Percentiles rank a stretch among this genome's conserved stretches.
Evolutionary conservation across 2,329 filamentous ascomycete species (phyloP).

Genomic region (Apiospora pterosperma): DNA sequence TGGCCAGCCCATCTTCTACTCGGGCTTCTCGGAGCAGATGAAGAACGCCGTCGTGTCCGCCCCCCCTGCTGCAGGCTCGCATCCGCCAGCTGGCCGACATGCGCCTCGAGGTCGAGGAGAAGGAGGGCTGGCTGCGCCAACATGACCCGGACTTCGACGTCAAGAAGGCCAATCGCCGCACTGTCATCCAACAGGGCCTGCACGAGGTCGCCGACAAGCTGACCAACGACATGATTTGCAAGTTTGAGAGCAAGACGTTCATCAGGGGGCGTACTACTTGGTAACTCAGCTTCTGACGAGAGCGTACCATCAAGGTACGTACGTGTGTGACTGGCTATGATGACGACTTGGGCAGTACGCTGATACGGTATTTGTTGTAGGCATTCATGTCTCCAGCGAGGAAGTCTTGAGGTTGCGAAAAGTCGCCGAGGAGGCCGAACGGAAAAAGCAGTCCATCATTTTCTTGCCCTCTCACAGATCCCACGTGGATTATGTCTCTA

Average conservation of each 20-base stretch:
- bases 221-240: conserved; percentile 97
- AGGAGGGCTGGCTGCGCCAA: conserved; percentile 63
- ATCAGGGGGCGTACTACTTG: conserved; percentile 92
- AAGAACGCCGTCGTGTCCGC: conserved; percentile 73
- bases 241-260: conserved; percentile 93
- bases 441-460: conserved; percentile 91
- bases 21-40: conserved; percentile 89
- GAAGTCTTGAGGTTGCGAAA: conserved; percentile 80
- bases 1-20: conserved; percentile 90
- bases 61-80: conserved; percentile 67
- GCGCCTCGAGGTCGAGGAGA: conserved; percentile 72
- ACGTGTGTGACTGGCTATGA: background rate
- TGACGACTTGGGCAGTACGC: background rate
- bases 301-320: conserved; percentile 79
- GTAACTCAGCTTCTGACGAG: conserved; percentile 83
- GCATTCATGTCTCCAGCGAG: conserved; percentile 92
- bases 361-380: conserved; percentile 51
- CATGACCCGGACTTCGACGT: conserved; percentile 51
- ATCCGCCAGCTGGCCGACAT: conserved; percentile 74
- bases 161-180: conserved; percentile 52
- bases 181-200: conserved; percentile 69
- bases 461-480: conserved; percentile 94
- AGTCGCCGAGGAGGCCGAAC: conserved; percentile 77
- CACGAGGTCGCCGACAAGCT: conserved; percentile 80
- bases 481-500: conserved; percentile 92